Base-by-base conservation (phyloP, 306 rosid genomes). In the Mucuna pruriens region DNA sequence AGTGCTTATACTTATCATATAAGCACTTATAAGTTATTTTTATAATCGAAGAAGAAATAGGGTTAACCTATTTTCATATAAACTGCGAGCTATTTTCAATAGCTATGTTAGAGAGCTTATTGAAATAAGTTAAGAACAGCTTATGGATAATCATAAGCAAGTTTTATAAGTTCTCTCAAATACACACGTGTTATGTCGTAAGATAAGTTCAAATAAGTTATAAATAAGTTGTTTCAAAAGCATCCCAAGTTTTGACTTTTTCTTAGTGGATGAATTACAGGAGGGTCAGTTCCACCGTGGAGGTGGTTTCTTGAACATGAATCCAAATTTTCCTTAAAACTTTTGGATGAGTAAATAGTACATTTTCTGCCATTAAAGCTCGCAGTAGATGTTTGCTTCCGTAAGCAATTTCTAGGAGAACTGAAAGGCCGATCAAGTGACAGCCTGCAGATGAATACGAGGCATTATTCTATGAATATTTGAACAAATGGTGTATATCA, bases 371-470 rank as follows among this genome's bases (percentile, higher is more conserved):
- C 69, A 16, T 34, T 38, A 67, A 58, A 57, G 61, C 25, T 46
- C 54, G 7, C 10, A 31, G 55, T 74, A 23, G 77, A 55, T 45
- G 60, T 55, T 71, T 79, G 66, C 58, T 46, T 65, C 77, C 49
- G 0, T 74, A 38, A 38, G 65, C 74, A 25, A 79, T 66, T 64
- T 57, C 34, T 25, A 36, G 73, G 74, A 64, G 64, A 33, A 13
- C 20, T 72, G 57, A 65, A 72, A 72, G 52, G 57, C 13, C 38
- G 69, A 51, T 83, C 67, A 63, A 77, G 44, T 77, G 80, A 65
- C 19, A 48, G 81, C 78, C 65, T 67, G 73, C 80, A 33, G 58
- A 52, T 64, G 64, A 52, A 83, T 77, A 71, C 22, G 22, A 64
- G 31, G 29, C 64, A 39, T 72, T 22, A 15, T 51, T 63, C 65